Conservation (phyloP, 1,284 basidiomycete species). For the Gomphus bonarii region DNA sequence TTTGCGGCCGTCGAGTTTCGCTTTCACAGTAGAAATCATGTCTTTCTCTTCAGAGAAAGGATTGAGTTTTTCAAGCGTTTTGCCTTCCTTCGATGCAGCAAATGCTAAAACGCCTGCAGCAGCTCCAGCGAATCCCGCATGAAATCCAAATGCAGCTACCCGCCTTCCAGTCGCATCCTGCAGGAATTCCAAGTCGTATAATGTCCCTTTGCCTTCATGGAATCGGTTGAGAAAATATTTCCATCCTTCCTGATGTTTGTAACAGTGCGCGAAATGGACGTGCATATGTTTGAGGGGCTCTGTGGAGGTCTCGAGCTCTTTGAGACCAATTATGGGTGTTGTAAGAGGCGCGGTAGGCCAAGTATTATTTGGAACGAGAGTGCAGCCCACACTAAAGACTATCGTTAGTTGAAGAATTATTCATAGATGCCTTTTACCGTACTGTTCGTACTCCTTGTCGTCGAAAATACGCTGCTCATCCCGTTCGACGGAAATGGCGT, state of each 20-base stretch:
- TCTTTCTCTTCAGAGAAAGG: conserved; percentile 77
- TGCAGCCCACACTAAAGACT: conserved; percentile 71
- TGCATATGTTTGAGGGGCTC: conserved; percentile 87
- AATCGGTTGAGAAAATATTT: conserved; percentile 82
- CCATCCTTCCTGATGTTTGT: conserved; percentile 96
- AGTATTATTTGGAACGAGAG: conserved; percentile 79
- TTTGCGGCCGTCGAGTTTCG: conserved; percentile 55
- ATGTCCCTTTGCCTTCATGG: conserved; percentile 73
- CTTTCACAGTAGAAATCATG: conserved; percentile 70
- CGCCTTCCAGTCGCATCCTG: conserved; percentile 78
- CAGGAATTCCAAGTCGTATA: conserved; percentile 98
- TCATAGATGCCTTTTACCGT: conserved; percentile 25
- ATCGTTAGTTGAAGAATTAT: conserved; percentile 6
- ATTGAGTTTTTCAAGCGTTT: conserved; percentile 54
- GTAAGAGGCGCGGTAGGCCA: conserved; percentile 77
- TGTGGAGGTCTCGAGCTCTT: conserved; percentile 82
- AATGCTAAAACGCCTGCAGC: conserved; percentile 86
- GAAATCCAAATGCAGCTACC: conserved; percentile 98
- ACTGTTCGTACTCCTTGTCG: conserved; percentile 90
- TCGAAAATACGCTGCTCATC: conserved; percentile 95
- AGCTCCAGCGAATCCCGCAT: conserved; percentile 96
- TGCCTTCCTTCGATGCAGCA: conserved; percentile 56
- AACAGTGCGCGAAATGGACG: conserved; percentile 99
- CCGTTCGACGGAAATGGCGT: conserved; percentile 87
- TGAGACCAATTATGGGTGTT: conserved; percentile 89